These are phyloP conservation scores for Colletotrichum acutatum DNA, from an alignment of 2,329 filamentous ascomycete genomes.

Conservation along the genomic window DNA sequence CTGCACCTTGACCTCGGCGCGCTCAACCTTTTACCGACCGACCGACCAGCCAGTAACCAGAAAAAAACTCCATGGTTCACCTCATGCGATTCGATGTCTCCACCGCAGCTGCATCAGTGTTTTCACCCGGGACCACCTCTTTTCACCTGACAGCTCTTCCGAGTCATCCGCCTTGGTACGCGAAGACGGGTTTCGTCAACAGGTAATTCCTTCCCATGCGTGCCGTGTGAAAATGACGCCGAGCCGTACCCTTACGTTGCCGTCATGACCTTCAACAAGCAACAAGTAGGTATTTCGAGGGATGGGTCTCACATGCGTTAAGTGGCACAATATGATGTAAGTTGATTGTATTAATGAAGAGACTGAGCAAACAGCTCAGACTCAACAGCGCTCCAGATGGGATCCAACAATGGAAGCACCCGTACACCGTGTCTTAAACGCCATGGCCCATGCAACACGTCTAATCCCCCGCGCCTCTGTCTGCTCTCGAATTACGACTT, in stretches of 20 bases:
- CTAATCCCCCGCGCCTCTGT: not conserved
- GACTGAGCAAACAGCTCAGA: not conserved
- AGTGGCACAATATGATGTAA: not conserved
- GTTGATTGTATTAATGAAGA: constrained; percentile 3
- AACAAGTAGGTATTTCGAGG: not conserved
- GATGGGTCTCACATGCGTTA: not conserved
- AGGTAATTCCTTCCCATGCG: not conserved
- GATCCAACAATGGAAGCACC: not conserved
- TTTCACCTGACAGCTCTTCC: not conserved
- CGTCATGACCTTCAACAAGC: not conserved
- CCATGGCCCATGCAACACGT: constrained; percentile 17
- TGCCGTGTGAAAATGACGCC: not conserved
- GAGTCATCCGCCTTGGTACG: not conserved
- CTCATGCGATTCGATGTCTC: not conserved
- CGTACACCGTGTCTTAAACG: constrained; percentile 12
- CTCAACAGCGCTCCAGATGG: not conserved
- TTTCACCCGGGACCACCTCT: not conserved
- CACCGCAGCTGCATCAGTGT: not conserved
- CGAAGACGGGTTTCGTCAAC: not conserved
- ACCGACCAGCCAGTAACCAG: not conserved
- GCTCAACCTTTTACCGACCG: not conserved
- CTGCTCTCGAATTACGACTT: not conserved
- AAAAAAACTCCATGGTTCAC: not conserved
- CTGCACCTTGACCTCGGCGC: not conserved
- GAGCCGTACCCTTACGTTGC: not conserved